Conservation (phyloP, 2,329 filamentous ascomycete species). For the Aspergillus fumigatus region DNA sequence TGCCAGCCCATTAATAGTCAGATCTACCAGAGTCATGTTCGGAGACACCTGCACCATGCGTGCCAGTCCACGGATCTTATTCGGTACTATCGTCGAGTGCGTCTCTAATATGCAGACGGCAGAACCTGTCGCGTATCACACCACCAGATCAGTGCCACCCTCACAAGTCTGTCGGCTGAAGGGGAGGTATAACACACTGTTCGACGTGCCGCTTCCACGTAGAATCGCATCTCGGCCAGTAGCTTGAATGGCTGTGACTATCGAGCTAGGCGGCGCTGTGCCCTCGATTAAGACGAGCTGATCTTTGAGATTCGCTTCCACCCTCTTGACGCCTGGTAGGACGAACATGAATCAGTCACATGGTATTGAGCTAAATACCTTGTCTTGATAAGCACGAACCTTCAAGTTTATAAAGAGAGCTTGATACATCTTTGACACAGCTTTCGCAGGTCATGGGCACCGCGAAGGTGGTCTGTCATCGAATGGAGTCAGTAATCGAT, state of each 20-base stretch:
- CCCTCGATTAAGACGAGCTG: conserved; percentile 83
- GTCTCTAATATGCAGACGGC: conserved; percentile 94
- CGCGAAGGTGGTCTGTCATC: conserved; percentile 78
- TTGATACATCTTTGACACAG: conserved; percentile 83
- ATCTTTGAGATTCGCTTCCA: conserved; percentile 75
- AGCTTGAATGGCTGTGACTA: conserved; percentile 80
- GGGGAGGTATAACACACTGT: conserved; percentile 53
- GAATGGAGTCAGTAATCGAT: conserved; percentile 12
- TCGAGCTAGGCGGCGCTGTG: conserved; percentile 81
- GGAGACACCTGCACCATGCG: conserved; percentile 89
- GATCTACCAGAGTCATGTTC: conserved; percentile 74
- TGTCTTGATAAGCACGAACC: conserved; percentile 40
- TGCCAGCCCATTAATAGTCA: conserved; percentile 76
- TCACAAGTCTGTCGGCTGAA: conserved; percentile 3
- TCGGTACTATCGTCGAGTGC: conserved; percentile 55
- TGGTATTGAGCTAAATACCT: neutral
- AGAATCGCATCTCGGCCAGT: conserved; percentile 93
- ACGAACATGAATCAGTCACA: neutral
- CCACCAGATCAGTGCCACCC: neutral
- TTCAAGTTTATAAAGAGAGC: conserved; percentile 68
- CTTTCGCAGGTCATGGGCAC: conserved; percentile 88
- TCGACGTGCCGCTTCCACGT: conserved; percentile 77
- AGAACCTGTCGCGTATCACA: conserved; percentile 21
- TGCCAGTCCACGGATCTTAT: conserved; percentile 77
- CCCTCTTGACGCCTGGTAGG: conserved; percentile 66